A percentile compares a stretch with the other conserved stretches of the same genome.
phyloP scores from a whole-genome alignment of 768 basidiomycete genomes.

The Kwoniella bestiolae region DNA sequence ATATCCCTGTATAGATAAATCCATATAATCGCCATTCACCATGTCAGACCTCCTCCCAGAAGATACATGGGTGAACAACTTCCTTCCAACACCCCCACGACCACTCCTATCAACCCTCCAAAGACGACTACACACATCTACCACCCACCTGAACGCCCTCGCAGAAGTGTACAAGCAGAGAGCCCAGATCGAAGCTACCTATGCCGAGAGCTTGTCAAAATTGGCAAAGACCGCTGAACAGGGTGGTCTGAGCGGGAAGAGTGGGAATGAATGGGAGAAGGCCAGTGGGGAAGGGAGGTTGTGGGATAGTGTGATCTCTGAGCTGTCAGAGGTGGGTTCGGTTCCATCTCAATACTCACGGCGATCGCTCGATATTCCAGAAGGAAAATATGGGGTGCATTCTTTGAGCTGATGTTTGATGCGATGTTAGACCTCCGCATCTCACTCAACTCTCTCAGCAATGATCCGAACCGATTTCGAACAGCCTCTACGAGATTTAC shows the following conservation, averaged over 20 bases:
- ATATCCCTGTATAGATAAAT: neutral
- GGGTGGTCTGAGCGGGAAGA: conserved; percentile 38
- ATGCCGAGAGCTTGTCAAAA: conserved; percentile 54
- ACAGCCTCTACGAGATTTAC: conserved; percentile 50
- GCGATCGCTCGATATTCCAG: no score
- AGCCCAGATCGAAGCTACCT: conserved; percentile 51
- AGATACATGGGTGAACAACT: conserved; percentile 50
- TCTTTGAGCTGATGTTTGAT: no score
- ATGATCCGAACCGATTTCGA: conserved; percentile 53
- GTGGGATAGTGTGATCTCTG: conserved; percentile 50
- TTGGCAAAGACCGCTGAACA: conserved; percentile 47
- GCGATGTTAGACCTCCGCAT: conserved; percentile 49
- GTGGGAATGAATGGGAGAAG: conserved; percentile 43
- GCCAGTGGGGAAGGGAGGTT: conserved; percentile 42
- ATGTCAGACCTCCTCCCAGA: conserved; percentile 49
- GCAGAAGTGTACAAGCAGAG: conserved; percentile 56
- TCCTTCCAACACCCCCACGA: conserved; percentile 40
- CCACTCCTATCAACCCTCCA: conserved; percentile 46
- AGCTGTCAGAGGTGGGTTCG: conserved; percentile 53
- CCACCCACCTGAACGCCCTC: conserved; percentile 48
- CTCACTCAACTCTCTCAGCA: conserved; percentile 45
- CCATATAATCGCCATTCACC: neutral
- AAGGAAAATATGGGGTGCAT: no score
- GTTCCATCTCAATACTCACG: neutral
- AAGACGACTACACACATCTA: conserved; percentile 40